These are phyloP conservation scores for Bipolaris gigantea DNA, from an alignment of 2,329 filamentous ascomycete species.

Conservation along the genomic window DNA sequence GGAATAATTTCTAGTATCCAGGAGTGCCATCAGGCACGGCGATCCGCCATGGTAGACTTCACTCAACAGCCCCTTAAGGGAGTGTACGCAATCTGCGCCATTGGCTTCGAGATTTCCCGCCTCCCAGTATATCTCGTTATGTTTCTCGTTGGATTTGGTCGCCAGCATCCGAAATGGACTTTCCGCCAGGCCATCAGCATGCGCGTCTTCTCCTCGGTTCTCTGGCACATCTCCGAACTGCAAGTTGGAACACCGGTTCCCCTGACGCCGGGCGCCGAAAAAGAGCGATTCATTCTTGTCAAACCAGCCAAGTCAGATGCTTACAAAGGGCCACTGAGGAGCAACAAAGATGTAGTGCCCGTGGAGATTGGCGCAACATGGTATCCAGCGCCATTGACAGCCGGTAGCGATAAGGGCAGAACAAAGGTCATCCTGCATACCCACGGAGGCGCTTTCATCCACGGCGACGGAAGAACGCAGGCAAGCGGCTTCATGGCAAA, in stretches of 20 bases:
- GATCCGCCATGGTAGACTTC: conserved; percentile 17
- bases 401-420: conserved; percentile 14
- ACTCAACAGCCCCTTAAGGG: conserved; percentile 46
- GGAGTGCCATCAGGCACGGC: neutral
- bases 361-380: conserved; percentile 47
- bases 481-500: conserved; percentile 32
- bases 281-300: conserved; percentile 44
- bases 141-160: conserved; percentile 41
- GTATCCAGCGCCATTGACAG: conserved; percentile 41
- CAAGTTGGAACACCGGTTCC: conserved; percentile 35
- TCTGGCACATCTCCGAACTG: conserved; percentile 39
- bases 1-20: neutral
- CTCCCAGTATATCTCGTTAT: conserved; percentile 48
- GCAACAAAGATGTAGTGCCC: conserved; percentile 42
- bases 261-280: conserved; percentile 43
- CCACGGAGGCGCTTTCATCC: conserved; percentile 54
- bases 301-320: conserved; percentile 20
- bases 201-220: conserved; percentile 37
- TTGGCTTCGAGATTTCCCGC: conserved; percentile 40
- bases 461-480: conserved; percentile 41
- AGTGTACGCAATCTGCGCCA: conserved; percentile 43
- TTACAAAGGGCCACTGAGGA: conserved; percentile 38
- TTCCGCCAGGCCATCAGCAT: conserved; percentile 45
- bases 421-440: conserved; percentile 50
- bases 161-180: conserved; percentile 47